phyloP scores from a whole-genome alignment of 345 rosid genomes.

The Viola odorata region DNA sequence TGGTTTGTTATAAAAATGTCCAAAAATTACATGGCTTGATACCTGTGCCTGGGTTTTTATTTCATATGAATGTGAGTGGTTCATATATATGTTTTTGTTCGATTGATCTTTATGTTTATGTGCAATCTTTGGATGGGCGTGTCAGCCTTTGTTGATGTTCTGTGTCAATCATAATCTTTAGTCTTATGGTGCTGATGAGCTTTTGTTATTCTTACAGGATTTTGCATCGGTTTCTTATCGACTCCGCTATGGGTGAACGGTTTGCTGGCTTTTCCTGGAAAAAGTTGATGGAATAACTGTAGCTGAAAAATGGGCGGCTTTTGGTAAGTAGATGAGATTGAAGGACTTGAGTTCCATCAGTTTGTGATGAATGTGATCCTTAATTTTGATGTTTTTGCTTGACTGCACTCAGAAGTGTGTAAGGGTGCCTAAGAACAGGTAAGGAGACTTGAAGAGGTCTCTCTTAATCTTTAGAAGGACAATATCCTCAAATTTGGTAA shows the following conservation, averaged over 20 bases:
- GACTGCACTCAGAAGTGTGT: conserved; percentile 1
- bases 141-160: not conserved
- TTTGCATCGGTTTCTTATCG: conserved; percentile 9
- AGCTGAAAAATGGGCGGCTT: not conserved
- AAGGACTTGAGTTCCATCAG: not conserved
- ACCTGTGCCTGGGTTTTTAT: too few species aligned
- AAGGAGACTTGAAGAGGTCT: conserved; percentile 6
- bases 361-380: not conserved
- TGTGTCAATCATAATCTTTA: not conserved
- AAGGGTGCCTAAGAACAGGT: not conserved
- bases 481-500: not conserved
- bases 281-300: conserved; percentile 9
- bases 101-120: not conserved
- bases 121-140: not conserved
- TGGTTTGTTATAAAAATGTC: too few species aligned
- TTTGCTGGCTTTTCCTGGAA: not conserved
- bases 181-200: conserved; percentile 4
- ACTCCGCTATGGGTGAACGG: not conserved
- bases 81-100: too few species aligned
- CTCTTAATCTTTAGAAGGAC: conserved; percentile 11
- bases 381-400: conserved; percentile 3
- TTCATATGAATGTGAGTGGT: too few species aligned
- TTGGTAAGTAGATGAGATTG: conserved; percentile 1
- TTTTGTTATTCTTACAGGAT: conserved; percentile 20
- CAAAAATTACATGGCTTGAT: too few species aligned